Percentiles rank a stretch among this genome's conserved stretches.
Evolutionary conservation across 2,329 filamentous ascomycete genomes (phyloP).

Genomic region (Pseudogymnoascus sp.): DNA sequence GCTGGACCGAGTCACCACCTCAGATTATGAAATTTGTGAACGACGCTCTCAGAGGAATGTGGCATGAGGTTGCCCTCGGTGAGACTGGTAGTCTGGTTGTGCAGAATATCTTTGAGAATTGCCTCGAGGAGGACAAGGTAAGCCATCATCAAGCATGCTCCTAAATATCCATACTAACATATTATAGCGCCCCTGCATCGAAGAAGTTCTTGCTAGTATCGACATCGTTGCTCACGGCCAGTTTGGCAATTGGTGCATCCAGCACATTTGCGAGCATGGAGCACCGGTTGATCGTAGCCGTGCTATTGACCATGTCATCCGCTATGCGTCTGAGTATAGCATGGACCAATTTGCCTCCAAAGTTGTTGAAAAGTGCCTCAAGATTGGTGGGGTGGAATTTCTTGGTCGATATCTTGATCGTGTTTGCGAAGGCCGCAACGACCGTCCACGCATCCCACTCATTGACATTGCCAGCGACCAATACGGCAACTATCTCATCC

Average conservation of each 20-base stretch:
- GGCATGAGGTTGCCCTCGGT: slow-evolving; percentile 94
- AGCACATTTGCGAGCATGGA: slow-evolving; percentile 97
- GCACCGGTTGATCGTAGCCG: slow-evolving; percentile 82
- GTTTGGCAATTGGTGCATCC: slow-evolving; percentile 99
- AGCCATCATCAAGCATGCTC: slow-evolving; percentile 18
- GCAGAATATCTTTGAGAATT: slow-evolving; percentile 99
- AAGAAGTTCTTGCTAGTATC: slow-evolving; percentile 90
- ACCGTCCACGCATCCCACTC: slow-evolving; percentile 89
- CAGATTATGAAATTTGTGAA: slow-evolving; percentile 99
- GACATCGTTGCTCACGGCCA: slow-evolving; percentile 95
- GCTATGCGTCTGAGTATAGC: slow-evolving; percentile 90
- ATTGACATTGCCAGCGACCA: slow-evolving; percentile 98
- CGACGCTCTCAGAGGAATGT: slow-evolving; percentile 89
- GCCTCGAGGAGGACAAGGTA: slow-evolving; percentile 96
- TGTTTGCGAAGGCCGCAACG: slow-evolving; percentile 82
- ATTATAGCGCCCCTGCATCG: slow-evolving; percentile 83
- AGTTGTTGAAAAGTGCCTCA: slow-evolving; percentile 97
- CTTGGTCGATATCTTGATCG: slow-evolving; percentile 85
- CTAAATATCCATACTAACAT: slow-evolving; percentile 11
- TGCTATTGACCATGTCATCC: slow-evolving; percentile 90
- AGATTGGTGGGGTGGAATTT: slow-evolving; percentile 88
- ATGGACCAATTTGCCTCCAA: slow-evolving; percentile 99
- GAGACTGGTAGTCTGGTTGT: slow-evolving; percentile 97
- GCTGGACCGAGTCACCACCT: slow-evolving; percentile 88
- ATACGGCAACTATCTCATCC: slow-evolving; percentile 96